Evolutionary conservation across 768 basidiomycete genomes (phyloP), one percentile per base, ranked within the genome.

Genomic region (Naganishia vaughanmartiniae): DNA sequence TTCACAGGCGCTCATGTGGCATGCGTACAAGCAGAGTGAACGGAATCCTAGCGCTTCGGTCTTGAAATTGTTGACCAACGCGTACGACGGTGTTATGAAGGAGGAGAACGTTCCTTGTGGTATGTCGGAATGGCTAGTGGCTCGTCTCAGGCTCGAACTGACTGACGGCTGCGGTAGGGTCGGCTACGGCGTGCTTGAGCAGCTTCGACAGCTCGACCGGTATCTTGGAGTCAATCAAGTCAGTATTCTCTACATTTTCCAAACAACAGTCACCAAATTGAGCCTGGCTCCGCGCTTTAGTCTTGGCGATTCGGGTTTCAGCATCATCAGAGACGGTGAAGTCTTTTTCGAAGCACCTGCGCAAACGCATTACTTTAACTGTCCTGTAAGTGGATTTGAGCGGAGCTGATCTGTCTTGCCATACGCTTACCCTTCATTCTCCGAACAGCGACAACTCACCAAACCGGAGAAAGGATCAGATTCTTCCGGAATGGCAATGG

Each of bases 1-100:
- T 83, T 89, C 92, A 0, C 93, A 96, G 82, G 87, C 91, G 0
- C 83, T 97, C 63, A 93, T 94, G 90, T 93, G 89, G 80, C 88
- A 90, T 80, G 77, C 79, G 54, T 68, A 75, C 54, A 57, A 70
- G 14, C 57, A 74, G 67, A 67, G 58, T 30, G 21, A 66, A 24
- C 15, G 69, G 24, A 68, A 75, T 54, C 45, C 72, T 0, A 72
- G 73, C 30, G 42, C 70, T 1, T 30, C 67, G 10, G 78, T 78
- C 0, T 31, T 54, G 53, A 74, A 77, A 11, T 54, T 77, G 0
- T 69, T 82, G 26, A 73, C 76, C 45, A 74, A 72, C 36, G 81
- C 74, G 4, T 81, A 77, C 65, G 74, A 77, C 21, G 74, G 69
- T 2, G 75, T 78, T 10, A 24, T 77, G 66, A 67, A 33, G 21